Base-by-base conservation (phyloP, 129 eudicot species). In the Gnaphalium uliginosum region DNA sequence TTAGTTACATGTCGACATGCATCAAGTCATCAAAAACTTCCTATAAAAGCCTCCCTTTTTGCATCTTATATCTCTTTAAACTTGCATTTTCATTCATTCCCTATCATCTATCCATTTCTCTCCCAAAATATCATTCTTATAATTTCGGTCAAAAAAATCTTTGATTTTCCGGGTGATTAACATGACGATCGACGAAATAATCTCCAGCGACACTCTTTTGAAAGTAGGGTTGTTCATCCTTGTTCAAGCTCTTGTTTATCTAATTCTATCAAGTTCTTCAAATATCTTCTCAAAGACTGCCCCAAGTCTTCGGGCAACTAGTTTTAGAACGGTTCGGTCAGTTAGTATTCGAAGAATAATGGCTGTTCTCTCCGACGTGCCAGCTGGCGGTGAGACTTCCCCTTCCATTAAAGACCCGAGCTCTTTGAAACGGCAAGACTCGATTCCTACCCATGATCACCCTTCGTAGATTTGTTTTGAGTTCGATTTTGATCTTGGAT, bases 231-330 rank as follows among this genome's bases (percentile, higher is more conserved):
- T 85, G 29, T 89, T 89, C 75, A 22, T 89, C 27, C 62, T 87
- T 3, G 92, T 86, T 14, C 96, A 89, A 82, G 88, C 80, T 57
- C 78, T 89, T 5, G 89, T 89, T 57, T 89, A 86, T 69, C 75
- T 86, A 8, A 89, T 89, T 35, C 66, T 89, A 21, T 84, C 96
- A 25, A 75, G 83, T 57, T 89, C 96, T 32, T 89, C 96, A 68
- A 73, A 78, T 43, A 69, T 89, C 51, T 89, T 89, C 81, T 87
- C 96, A 0, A 87, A 87, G 68, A 81, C 79, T 0, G 74, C 85
- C 35, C 85, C 85, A 14, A 82, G 68, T 60, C 84, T 73, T 11
- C 83, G 84, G 35, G 89, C 92, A 18, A 61, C 80, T 8, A 84
- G 87, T 68, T 89, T 89, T 85, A 73, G 76, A 69, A 26, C 78